These are phyloP conservation scores for Pythium dissotocum DNA, from an alignment of 352 stramenopile genomes.

Conservation along the genomic window DNA sequence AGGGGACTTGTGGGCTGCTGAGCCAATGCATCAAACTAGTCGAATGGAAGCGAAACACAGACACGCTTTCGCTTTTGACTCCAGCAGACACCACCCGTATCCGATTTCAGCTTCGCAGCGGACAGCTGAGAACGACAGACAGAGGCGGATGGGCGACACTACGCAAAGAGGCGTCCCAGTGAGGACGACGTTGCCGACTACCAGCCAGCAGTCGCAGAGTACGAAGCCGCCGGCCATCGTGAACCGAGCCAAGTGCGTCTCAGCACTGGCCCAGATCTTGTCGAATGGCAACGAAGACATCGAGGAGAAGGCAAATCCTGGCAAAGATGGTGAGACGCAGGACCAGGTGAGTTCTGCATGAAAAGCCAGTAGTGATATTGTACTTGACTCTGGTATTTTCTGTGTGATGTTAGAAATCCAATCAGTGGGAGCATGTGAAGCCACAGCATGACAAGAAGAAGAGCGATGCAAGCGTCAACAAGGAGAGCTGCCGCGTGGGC, in stretches of 20 bases:
- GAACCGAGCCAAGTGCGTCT: background rate
- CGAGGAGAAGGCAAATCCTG: background rate
- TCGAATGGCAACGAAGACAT: background rate
- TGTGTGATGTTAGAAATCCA: background rate
- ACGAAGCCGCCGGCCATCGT: background rate
- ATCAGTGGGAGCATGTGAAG: background rate
- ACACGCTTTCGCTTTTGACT: background rate
- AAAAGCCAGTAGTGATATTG: no score
- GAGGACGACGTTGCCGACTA: no score
- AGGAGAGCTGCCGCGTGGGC: constrained; percentile 36
- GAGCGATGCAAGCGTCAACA: background rate
- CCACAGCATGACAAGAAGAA: background rate
- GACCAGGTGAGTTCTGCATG: background rate
- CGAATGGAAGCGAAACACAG: background rate
- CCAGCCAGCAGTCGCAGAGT: background rate
- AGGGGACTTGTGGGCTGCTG: background rate
- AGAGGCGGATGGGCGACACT: background rate
- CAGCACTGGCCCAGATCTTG: background rate
- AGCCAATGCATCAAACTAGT: background rate
- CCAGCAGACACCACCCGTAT: background rate
- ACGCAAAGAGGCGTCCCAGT: no score
- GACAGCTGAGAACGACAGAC: background rate
- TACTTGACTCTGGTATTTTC: background rate
- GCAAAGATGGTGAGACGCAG: no score
- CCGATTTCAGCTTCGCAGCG: background rate